Percentiles rank a stretch among this genome's conserved stretches.
Conservation (phyloP, 345 rosid species). For the Populus alba region DNA sequence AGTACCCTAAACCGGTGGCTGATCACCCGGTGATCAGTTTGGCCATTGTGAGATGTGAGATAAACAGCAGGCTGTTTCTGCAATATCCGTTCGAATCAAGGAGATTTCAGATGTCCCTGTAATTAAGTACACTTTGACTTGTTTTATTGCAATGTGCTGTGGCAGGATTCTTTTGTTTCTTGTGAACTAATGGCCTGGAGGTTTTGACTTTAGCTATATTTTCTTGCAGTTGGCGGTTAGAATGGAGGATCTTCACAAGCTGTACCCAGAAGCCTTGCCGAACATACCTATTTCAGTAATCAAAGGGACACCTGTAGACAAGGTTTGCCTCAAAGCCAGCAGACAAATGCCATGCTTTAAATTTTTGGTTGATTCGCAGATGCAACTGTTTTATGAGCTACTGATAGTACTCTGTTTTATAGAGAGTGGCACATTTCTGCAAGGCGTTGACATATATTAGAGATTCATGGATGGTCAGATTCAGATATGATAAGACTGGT, state of each 20-base stretch:
- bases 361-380: not conserved
- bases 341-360: too few relatives aligned
- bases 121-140: too few relatives aligned
- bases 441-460: not conserved
- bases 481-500: not conserved
- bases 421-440: conserved; percentile 12
- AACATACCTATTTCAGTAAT: not conserved
- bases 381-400: not conserved
- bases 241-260: conserved; percentile 6
- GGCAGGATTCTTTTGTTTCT: not conserved
- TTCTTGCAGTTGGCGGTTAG: not conserved
- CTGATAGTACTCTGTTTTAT: not conserved
- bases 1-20: too few relatives aligned
- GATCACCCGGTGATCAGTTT: too few relatives aligned
- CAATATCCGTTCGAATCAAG: too few relatives aligned
- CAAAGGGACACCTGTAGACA: not conserved
- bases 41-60: too few relatives aligned
- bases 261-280: conserved; percentile 5
- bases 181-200: not conserved
- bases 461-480: conserved; percentile 8
- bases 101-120: too few relatives aligned
- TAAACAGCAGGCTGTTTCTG: too few relatives aligned
- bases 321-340: not conserved
- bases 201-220: not conserved
- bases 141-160: not conserved